A percentile compares a stretch with the other conserved stretches of the same genome.
These are phyloP conservation scores for Pyrenula aspistea DNA, from an alignment of 495 filamentous ascomycete genomes.

Conservation along the genomic window DNA sequence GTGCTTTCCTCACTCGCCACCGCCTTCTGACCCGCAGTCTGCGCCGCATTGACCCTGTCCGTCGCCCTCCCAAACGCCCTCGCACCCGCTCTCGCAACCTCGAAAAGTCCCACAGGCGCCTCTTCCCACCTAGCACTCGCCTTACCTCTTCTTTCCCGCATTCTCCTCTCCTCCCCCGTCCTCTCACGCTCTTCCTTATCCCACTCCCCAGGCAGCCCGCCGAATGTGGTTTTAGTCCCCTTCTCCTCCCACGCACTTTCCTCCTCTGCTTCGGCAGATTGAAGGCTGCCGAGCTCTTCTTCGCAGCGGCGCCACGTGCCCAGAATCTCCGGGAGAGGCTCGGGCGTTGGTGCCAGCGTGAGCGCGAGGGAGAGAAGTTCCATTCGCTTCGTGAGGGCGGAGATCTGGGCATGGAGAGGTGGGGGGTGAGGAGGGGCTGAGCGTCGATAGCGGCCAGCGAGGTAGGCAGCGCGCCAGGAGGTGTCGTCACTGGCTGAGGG, in stretches of 20 bases:
- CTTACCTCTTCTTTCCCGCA: conserved; percentile 17
- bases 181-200: conserved; percentile 28
- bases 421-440: conserved; percentile 14
- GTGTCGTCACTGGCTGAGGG: conserved; percentile 49
- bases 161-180: conserved; percentile 28
- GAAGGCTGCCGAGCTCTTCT: conserved; percentile 61
- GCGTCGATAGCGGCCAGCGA: conserved; percentile 69
- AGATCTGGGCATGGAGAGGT: conserved; percentile 27
- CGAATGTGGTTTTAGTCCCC: conserved; percentile 34
- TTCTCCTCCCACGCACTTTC: conserved; percentile 61
- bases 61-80: conserved; percentile 57
- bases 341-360: conserved; percentile 58
- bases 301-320: conserved; percentile 77
- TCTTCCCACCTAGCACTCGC: conserved; percentile 37
- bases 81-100: conserved; percentile 73
- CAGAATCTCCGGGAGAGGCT: conserved; percentile 73
- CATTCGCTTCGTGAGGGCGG: conserved; percentile 56
- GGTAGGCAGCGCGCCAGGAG: conserved; percentile 85
- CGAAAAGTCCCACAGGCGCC: conserved; percentile 88
- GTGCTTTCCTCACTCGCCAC: conserved; percentile 12
- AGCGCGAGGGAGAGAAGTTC: conserved; percentile 82
- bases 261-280: conserved; percentile 59
- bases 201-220: conserved; percentile 59
- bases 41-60: conserved; percentile 34
- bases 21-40: neutral